Conservation (phyloP, 805 yeast species). For the Cyberlindnera subsufficiens region DNA sequence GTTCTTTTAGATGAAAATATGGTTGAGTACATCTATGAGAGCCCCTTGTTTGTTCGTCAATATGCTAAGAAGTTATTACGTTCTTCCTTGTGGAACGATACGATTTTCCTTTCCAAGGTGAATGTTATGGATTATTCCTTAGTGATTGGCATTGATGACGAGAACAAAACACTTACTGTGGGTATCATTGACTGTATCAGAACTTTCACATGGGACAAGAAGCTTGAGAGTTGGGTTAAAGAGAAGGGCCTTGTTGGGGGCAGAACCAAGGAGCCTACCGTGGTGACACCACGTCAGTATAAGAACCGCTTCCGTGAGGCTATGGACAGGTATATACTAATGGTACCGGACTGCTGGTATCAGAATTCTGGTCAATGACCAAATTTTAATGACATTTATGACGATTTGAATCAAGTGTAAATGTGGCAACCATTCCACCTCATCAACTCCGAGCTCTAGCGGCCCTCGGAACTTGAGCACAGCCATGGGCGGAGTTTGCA, state of each 20-base stretch:
- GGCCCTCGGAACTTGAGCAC: too few species aligned
- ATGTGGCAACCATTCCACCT: too few species aligned
- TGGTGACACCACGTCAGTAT: conserved; percentile 94
- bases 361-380: conserved; percentile 22
- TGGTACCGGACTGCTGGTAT: conserved; percentile 78
- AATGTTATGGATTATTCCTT: conserved; percentile 98
- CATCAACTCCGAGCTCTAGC: too few species aligned
- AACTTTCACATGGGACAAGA: conserved; percentile 98
- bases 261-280: conserved; percentile 91
- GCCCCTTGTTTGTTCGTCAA: conserved; percentile 90
- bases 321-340: conserved; percentile 90
- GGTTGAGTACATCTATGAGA: conserved; percentile 96
- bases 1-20: conserved; percentile 93
- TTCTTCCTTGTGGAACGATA: conserved; percentile 93
- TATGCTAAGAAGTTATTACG: conserved; percentile 81
- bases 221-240: conserved; percentile 97
- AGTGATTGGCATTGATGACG: conserved; percentile 83
- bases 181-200: conserved; percentile 94
- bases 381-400: too few species aligned
- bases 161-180: conserved; percentile 67
- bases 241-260: conserved; percentile 87
- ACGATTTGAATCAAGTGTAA: too few species aligned
- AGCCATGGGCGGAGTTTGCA: too few species aligned
- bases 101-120: conserved; percentile 89
- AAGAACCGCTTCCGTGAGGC: conserved; percentile 93